A percentile compares a stretch with the other conserved stretches of the same genome.
These are phyloP conservation scores for Candida incommunis DNA, from an alignment of 805 yeast species.

Conservation along the genomic window DNA sequence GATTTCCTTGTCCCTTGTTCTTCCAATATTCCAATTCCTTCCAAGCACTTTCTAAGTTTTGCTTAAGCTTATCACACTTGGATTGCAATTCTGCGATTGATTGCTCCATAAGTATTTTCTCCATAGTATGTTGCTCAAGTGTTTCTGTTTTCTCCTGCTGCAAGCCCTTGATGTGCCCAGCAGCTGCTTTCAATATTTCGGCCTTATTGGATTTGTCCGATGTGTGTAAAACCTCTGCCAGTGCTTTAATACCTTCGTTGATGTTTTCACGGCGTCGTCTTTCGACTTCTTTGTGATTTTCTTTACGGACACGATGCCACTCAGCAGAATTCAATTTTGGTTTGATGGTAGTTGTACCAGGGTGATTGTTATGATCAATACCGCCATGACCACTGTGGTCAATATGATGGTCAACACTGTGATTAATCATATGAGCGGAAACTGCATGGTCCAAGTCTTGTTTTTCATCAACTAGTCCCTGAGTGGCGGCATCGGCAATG, in stretches of 20 bases:
- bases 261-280: conserved; percentile 15
- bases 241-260: conserved; percentile 23
- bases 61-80: conserved; percentile 75
- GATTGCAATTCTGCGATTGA: conserved; percentile 74
- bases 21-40: conserved; percentile 83
- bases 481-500: conserved; percentile 1
- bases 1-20: conserved; percentile 2
- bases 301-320: conserved; percentile 71
- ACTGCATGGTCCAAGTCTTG: background rate
- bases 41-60: conserved; percentile 82
- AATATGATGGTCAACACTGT: conserved; percentile 8
- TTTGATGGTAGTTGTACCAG: conserved; percentile 19
- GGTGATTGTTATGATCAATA: conserved; percentile 26
- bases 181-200: conserved; percentile 75
- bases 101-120: conserved; percentile 83
- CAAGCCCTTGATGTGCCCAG: conserved; percentile 77
- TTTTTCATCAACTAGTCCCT: background rate
- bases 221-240: conserved; percentile 31
- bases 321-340: conserved; percentile 37
- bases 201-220: conserved; percentile 50
- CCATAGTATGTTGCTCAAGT: conserved; percentile 90
- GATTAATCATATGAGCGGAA: background rate
- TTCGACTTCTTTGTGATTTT: conserved; percentile 53
- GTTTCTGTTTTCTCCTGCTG: conserved; percentile 82
- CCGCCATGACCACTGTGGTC: conserved; percentile 61